Conservation (phyloP, 805 yeast species). For the Kregervanrija pseudodelftensis region DNA sequence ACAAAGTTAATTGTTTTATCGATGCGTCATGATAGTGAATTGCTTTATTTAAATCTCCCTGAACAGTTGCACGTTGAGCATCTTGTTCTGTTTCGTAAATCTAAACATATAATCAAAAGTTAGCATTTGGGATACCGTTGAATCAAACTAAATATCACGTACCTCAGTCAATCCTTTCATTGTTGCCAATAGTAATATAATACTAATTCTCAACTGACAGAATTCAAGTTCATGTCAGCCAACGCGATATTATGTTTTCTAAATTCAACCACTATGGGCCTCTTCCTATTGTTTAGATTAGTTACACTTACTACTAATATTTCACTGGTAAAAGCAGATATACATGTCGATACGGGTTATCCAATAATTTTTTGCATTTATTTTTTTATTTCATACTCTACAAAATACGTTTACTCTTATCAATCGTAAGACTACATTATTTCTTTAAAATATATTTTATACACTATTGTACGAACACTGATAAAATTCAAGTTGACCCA, state of each 20-base stretch:
- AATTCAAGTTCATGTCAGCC: too few species aligned
- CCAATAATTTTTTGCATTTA: too few species aligned
- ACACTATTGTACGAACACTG: background rate
- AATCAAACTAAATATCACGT: conserved; percentile 6
- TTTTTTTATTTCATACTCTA: too few species aligned
- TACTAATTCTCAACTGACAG: background rate
- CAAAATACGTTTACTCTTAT: too few species aligned
- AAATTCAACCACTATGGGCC: too few species aligned
- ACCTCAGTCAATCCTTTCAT: conserved; percentile 20
- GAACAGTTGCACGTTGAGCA: conserved; percentile 43
- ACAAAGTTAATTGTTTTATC: conserved; percentile 24
- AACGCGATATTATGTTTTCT: too few species aligned
- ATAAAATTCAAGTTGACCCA: background rate
- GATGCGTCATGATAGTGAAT: conserved; percentile 33
- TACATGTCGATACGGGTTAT: too few species aligned
- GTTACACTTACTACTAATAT: too few species aligned
- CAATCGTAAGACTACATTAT: too few species aligned
- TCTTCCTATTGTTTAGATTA: too few species aligned
- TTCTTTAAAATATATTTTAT: too few species aligned
- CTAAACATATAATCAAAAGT: conserved; percentile 17
- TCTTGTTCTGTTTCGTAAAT: conserved; percentile 44
- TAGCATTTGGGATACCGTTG: background rate
- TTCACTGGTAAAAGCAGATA: too few species aligned
- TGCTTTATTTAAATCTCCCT: conserved; percentile 37
- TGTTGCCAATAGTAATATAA: background rate